These are phyloP conservation scores for Posidonia oceanica DNA, from an alignment of 116 monocot species.

Conservation along the genomic window DNA sequence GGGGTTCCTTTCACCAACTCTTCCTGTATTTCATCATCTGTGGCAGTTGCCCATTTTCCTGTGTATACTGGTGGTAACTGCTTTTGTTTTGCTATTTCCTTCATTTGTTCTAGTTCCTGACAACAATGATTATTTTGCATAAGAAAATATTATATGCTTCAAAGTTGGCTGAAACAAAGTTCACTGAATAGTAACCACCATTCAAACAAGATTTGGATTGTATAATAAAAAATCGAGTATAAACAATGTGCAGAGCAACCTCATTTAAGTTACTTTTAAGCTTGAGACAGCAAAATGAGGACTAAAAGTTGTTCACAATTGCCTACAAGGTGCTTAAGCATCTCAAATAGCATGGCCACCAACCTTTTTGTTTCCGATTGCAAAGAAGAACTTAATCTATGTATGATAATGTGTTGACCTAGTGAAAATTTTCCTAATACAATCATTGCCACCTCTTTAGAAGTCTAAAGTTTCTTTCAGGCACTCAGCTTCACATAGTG, in stretches of 20 bases:
- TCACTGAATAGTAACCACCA: neutral
- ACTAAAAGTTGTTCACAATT: too few relatives aligned
- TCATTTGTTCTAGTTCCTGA: slow-evolving; percentile 95
- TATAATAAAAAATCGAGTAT: too few relatives aligned
- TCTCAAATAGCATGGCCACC: too few relatives aligned
- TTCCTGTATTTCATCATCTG: slow-evolving; percentile 60
- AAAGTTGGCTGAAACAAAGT: neutral
- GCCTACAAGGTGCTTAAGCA: too few relatives aligned
- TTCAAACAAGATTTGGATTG: neutral
- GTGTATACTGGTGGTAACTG: slow-evolving; percentile 87
- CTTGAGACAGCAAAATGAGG: too few relatives aligned
- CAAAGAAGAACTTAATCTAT: too few relatives aligned
- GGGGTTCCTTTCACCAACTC: slow-evolving; percentile 79
- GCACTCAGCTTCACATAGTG: neutral
- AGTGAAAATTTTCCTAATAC: too few relatives aligned
- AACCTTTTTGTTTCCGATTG: too few relatives aligned
- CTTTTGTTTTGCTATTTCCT: slow-evolving; percentile 75
- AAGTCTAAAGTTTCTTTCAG: neutral
- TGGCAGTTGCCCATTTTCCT: slow-evolving; percentile 89
- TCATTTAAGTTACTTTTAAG: too few relatives aligned
- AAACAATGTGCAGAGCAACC: too few relatives aligned
- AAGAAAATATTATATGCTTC: slow-evolving; percentile 5
- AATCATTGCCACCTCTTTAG: too few relatives aligned
- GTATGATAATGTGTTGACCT: too few relatives aligned
- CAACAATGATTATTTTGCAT: neutral